Evolutionary conservation across 1,284 basidiomycete genomes (phyloP).

Genomic region (Omphalotus olearius): DNA sequence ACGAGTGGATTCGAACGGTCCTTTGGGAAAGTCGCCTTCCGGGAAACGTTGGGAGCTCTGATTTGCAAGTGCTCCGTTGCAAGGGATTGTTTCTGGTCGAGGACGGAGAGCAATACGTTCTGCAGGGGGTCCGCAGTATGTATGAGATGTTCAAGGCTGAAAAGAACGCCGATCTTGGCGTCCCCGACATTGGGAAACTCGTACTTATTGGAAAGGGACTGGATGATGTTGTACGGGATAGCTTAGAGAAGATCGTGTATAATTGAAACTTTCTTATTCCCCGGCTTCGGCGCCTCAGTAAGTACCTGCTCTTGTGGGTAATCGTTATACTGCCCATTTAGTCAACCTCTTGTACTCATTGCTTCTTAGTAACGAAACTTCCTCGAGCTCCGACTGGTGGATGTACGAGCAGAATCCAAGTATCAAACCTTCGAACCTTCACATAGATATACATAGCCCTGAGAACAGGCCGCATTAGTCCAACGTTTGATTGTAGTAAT

Average conservation of each 20-base stretch:
- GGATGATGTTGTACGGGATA: constrained; percentile 44
- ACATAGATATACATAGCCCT: no score
- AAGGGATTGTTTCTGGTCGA: constrained; percentile 70
- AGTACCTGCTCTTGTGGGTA: no score
- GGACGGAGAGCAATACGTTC: constrained; percentile 56
- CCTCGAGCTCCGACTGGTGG: no score
- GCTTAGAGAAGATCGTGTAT: constrained; percentile 31
- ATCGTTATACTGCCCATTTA: no score
- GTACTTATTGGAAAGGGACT: constrained; percentile 87
- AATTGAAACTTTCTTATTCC: no score
- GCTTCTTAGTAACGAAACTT: no score
- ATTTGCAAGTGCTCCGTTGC: constrained; percentile 70
- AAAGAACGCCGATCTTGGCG: constrained; percentile 33
- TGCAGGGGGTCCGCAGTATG: constrained; percentile 85
- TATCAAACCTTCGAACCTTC: no score
- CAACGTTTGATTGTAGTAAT: no score
- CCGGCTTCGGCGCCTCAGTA: no score
- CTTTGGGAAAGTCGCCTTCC: constrained; percentile 71
- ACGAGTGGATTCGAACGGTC: constrained; percentile 73
- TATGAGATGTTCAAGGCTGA: constrained; percentile 69
- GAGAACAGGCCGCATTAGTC: no score
- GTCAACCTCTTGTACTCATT: no score
- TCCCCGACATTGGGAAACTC: constrained; percentile 68
- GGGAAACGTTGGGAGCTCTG: constrained; percentile 19
- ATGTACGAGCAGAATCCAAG: no score